Conservation (phyloP, 768 basidiomycete species). For the Termitomyces sp. region DNA sequence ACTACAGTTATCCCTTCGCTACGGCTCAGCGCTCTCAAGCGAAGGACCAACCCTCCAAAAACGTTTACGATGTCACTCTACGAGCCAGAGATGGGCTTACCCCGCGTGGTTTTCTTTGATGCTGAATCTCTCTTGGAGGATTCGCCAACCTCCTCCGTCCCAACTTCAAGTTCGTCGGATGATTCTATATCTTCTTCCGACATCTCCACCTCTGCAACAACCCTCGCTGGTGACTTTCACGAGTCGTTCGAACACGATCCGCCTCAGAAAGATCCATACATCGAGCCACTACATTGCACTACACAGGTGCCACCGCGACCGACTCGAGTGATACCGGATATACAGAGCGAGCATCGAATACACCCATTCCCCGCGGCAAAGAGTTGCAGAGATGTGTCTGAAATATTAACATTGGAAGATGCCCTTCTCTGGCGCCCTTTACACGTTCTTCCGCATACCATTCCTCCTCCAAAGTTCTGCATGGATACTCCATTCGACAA, state of each 20-base stretch:
- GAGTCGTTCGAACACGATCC: not conserved
- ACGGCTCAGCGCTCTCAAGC: not conserved
- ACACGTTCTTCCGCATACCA: not conserved
- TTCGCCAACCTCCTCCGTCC: not conserved
- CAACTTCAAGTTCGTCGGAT: not conserved
- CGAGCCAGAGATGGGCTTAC: not conserved
- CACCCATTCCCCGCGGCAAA: not conserved
- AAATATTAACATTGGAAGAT: not conserved
- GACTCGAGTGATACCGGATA: not conserved
- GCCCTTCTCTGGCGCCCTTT: not conserved
- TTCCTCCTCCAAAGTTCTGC: not conserved
- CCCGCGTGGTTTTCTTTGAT: not conserved
- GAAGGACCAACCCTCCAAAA: no score
- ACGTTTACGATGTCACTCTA: not conserved
- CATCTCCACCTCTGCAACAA: not conserved
- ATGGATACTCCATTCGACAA: not conserved
- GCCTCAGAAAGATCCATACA: not conserved
- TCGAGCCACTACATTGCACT: not conserved
- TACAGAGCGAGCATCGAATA: not conserved
- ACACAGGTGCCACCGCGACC: not conserved
- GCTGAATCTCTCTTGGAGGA: not conserved
- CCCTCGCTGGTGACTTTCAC: not conserved
- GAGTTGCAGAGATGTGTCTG: not conserved
- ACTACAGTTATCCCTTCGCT: not conserved
- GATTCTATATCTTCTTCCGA: not conserved